Conservation (phyloP, 1,284 basidiomycete genomes). For the Ceratobasidium sp. region DNA sequence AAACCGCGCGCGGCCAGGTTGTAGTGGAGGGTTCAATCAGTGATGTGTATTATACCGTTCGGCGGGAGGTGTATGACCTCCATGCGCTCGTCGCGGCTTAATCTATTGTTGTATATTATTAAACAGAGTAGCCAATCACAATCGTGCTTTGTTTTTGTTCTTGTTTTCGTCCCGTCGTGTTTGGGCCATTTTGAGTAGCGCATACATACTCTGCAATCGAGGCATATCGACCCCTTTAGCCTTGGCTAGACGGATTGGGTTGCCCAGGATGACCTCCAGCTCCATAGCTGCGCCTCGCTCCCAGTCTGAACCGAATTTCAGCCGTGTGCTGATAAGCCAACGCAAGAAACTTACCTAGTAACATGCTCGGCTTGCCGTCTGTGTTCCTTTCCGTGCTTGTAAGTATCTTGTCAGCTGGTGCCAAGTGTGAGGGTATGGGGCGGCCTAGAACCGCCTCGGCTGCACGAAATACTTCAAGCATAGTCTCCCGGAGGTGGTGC, state of each 20-base stretch:
- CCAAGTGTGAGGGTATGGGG: conserved; percentile 48
- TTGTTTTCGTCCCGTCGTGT: conserved; percentile 41
- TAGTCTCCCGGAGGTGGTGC: conserved; percentile 49
- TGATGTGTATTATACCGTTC: conserved; percentile 85
- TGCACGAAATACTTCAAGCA: conserved; percentile 52
- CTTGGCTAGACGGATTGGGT: conserved; percentile 49
- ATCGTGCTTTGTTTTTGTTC: conserved; percentile 39
- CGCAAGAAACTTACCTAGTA: conserved; percentile 42
- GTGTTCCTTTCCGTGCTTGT: conserved; percentile 50
- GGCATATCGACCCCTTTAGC: conserved; percentile 50
- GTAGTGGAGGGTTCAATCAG: conserved; percentile 88
- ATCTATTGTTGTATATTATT: conserved; percentile 16
- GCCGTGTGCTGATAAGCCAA: background rate
- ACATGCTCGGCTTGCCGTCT: conserved; percentile 51
- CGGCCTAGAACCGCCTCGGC: conserved; percentile 49
- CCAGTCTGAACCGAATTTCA: conserved; percentile 47
- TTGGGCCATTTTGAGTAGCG: conserved; percentile 51
- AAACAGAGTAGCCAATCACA: background rate
- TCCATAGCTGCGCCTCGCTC: conserved; percentile 50
- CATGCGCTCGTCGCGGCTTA: conserved; percentile 72
- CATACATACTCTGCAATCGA: conserved; percentile 52
- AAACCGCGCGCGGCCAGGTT: conserved; percentile 81
- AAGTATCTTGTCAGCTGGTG: conserved; percentile 50
- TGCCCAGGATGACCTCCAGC: conserved; percentile 51
- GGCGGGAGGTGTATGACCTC: conserved; percentile 85